Percentiles rank a stretch among this genome's conserved stretches.
Evolutionary conservation across 257 asterid species (phyloP).

Genomic region (Salvia hispanica): DNA sequence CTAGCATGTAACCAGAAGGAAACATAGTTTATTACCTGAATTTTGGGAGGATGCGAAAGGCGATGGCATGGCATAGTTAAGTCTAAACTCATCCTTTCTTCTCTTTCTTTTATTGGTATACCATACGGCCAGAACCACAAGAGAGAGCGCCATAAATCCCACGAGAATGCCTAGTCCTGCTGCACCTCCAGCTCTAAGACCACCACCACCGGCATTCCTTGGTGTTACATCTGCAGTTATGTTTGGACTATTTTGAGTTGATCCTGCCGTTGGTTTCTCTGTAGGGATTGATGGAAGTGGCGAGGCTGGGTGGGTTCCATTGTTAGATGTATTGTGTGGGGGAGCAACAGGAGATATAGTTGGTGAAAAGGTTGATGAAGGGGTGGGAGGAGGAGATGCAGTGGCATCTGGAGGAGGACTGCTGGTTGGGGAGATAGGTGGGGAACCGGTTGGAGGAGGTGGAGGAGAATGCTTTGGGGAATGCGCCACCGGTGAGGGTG

Average conservation of each 20-base stretch:
- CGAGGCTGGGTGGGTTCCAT: conserved; percentile 36
- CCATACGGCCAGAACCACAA: conserved; percentile 66
- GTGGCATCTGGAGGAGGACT: conserved; percentile 41
- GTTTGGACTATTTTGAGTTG: conserved; percentile 49
- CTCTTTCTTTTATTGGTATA: conserved; percentile 55
- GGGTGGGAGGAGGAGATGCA: conserved; percentile 37
- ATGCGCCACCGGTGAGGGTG: conserved; percentile 45
- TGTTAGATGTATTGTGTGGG: conserved; percentile 34
- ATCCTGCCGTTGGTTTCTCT: conserved; percentile 69
- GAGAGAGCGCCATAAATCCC: conserved; percentile 65
- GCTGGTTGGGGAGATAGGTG: conserved; percentile 38
- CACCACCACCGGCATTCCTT: conserved; percentile 44
- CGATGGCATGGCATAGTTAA: conserved; percentile 57
- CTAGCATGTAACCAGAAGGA: conserved; percentile 11
- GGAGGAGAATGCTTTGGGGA: conserved; percentile 57
- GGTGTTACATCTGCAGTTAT: conserved; percentile 41
- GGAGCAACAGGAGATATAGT: conserved; percentile 51
- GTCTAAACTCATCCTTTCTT: conserved; percentile 48
- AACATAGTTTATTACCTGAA: conserved; percentile 58
- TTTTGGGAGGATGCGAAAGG: conserved; percentile 80
- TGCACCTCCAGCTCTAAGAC: conserved; percentile 46
- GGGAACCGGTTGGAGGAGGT: conserved; percentile 50
- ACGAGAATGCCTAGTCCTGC: conserved; percentile 58
- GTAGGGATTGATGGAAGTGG: conserved; percentile 44
- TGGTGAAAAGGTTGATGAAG: conserved; percentile 41